A percentile compares a stretch with the other conserved stretches of the same genome.
phyloP scores from a whole-genome alignment of 2,329 filamentous ascomycete species.

The Metarhizium sp. region DNA sequence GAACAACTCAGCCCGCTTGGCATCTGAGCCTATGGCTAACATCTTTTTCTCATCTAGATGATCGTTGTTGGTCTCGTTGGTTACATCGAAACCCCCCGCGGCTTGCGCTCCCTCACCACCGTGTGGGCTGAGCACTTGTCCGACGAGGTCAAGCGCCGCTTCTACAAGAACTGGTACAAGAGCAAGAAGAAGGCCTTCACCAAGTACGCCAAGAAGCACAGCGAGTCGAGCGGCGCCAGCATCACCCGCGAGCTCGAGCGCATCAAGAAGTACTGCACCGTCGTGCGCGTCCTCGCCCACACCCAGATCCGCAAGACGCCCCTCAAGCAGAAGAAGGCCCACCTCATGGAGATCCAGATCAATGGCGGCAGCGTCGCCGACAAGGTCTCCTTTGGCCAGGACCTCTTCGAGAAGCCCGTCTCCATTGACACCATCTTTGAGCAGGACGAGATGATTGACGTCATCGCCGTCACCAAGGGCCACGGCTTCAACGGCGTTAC shows the following conservation, averaged over 20 bases:
- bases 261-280: conserved; percentile 99
- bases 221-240: conserved; percentile 80
- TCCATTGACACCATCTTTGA: conserved; percentile 92
- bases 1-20: conserved; percentile 76
- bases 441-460: conserved; percentile 99
- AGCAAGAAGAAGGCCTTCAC: conserved; percentile 99
- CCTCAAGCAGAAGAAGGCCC: conserved; percentile 99
- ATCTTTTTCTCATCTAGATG: conserved; percentile 64
- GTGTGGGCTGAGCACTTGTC: conserved; percentile 99
- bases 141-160: conserved; percentile 97
- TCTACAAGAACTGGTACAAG: conserved; percentile 99
- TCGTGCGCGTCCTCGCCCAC: conserved; percentile 98
- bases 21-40: conserved; percentile 63
- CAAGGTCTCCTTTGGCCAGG: conserved; percentile 93
- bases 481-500: conserved; percentile 98
- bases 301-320: conserved; percentile 99
- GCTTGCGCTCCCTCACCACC: conserved; percentile 97
- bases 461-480: conserved; percentile 99
- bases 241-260: conserved; percentile 97
- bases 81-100: conserved; percentile 99
- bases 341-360: conserved; percentile 99
- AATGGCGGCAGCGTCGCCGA: conserved; percentile 93
- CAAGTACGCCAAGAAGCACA: conserved; percentile 99
- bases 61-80: conserved; percentile 99
- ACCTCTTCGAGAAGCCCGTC: conserved; percentile 98